phyloP scores from a whole-genome alignment of 768 basidiomycete genomes.

The Favolaschia claudopus region DNA sequence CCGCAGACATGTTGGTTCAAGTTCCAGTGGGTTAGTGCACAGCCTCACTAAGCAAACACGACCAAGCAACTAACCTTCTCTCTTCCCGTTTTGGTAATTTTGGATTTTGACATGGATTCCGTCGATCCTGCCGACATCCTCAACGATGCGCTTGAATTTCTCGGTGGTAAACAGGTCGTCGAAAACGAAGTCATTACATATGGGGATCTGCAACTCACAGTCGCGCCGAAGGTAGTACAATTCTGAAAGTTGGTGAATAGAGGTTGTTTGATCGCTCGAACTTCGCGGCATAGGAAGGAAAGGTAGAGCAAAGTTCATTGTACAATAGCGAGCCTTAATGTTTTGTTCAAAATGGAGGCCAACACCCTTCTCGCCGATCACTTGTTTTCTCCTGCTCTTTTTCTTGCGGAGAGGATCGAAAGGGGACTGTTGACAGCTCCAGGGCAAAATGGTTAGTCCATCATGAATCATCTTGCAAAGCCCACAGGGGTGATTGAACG shows the following conservation, averaged over 20 bases:
- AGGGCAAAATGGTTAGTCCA: constrained; percentile 48
- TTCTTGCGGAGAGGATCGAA: constrained; percentile 73
- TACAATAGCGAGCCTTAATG: too few relatives aligned
- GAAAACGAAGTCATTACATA: constrained; percentile 57
- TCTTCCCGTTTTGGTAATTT: too few relatives aligned
- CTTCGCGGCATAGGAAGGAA: constrained; percentile 55
- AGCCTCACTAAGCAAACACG: too few relatives aligned
- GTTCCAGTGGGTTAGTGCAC: too few relatives aligned
- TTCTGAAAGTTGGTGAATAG: neutral
- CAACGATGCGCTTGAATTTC: constrained; percentile 57
- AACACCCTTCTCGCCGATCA: constrained; percentile 78
- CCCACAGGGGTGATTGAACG: too few relatives aligned
- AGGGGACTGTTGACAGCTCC: constrained; percentile 53
- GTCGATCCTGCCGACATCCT: constrained; percentile 61
- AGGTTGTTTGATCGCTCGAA: constrained; percentile 6
- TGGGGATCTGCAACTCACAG: constrained; percentile 60
- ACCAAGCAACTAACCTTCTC: too few relatives aligned
- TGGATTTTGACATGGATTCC: too few relatives aligned
- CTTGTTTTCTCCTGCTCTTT: constrained; percentile 73
- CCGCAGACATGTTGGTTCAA: too few relatives aligned
- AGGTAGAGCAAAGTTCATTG: too few relatives aligned
- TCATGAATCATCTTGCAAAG: neutral
- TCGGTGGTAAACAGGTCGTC: constrained; percentile 52
- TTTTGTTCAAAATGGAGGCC: too few relatives aligned
- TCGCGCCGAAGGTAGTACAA: constrained; percentile 63